Evolutionary conservation across 1,139 yeast species (phyloP), one percentile per base, ranked within the genome.

Genomic region (Lodderomyces metapsilosis): DNA sequence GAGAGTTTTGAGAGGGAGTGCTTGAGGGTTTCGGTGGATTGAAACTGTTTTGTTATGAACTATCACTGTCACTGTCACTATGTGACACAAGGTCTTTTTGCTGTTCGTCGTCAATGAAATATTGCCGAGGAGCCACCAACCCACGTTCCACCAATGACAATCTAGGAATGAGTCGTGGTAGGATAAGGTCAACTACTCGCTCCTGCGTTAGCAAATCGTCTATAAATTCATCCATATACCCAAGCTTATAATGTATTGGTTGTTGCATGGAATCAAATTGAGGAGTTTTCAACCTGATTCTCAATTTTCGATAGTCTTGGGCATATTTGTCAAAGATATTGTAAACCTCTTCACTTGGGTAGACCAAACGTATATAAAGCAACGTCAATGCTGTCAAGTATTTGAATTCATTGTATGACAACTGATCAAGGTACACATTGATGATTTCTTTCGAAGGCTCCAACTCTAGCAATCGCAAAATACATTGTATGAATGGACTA

Each of bases 301-400:
- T 36, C 15, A 81, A 62, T 52, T 80, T 82, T 30, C 87, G 65
- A 52, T 70, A 74, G 57, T 85, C 91, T 10, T 63, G 58, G 24
- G 72, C 62, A 44, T 72, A 67, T 6, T 75, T 74, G 53, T 84
- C 92, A 34, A 83, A 61, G 5, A 63, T 49, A 10, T 46, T 43
- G 57, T 78, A 83, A 1, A 82, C 71, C 5, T 72, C 70, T 5
- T 57, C 67, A 3, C 78, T 62, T 4, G 68, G 54, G 48, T 60
- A 68, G 1, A 75, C 72, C 39, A 85, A 53, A 34, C 95, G 66
- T 4, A 78, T 61, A 53, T 82, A 84, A 20, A 82, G 53, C 25
- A 85, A 74, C 2, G 80, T 75, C 45, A 84, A 52, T 1, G 84
- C 84, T 0, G 83, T 74, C 40, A 85, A 60, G 53, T 85, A 85